Evolutionary conservation across 805 yeast species (phyloP).

Genomic region (Nakazawaea ernobii): DNA sequence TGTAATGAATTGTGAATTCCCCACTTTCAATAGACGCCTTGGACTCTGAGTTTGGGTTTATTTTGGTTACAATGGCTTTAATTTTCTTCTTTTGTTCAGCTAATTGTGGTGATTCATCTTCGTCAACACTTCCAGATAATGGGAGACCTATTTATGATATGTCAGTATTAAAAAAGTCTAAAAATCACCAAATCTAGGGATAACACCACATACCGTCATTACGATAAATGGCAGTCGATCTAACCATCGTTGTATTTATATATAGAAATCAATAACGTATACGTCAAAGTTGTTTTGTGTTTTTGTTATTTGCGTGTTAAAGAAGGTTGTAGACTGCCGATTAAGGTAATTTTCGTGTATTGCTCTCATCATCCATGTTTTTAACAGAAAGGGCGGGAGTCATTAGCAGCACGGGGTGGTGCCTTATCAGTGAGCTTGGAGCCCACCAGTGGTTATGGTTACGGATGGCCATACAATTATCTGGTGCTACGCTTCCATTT

Average conservation of each 20-base stretch:
- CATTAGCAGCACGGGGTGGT: too few species aligned
- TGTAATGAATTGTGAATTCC: conserved; percentile 65
- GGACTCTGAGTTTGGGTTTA: conserved; percentile 74
- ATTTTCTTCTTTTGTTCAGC: conserved; percentile 79
- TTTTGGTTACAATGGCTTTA: conserved; percentile 67
- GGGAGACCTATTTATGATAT: conserved; percentile 57
- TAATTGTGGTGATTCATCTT: conserved; percentile 55
- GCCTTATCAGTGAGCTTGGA: too few species aligned
- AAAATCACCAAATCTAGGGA: conserved; percentile 4
- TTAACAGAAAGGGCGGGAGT: too few species aligned
- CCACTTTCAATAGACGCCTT: conserved; percentile 84
- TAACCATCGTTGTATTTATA: conserved; percentile 45
- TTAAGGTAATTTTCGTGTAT: background rate
- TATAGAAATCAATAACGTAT: background rate
- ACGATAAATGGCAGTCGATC: conserved; percentile 60
- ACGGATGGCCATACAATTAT: too few species aligned
- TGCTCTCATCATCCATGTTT: background rate
- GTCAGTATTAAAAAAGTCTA: background rate
- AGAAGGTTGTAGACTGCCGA: background rate
- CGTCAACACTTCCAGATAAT: conserved; percentile 85
- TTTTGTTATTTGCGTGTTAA: background rate
- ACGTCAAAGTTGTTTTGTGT: background rate
- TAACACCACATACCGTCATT: conserved; percentile 44
- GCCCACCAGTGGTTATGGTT: too few species aligned
- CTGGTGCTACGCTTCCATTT: too few species aligned